These are phyloP conservation scores for Exophiala bonariae DNA, from an alignment of 2,329 filamentous ascomycete species.

Conservation along the genomic window DNA sequence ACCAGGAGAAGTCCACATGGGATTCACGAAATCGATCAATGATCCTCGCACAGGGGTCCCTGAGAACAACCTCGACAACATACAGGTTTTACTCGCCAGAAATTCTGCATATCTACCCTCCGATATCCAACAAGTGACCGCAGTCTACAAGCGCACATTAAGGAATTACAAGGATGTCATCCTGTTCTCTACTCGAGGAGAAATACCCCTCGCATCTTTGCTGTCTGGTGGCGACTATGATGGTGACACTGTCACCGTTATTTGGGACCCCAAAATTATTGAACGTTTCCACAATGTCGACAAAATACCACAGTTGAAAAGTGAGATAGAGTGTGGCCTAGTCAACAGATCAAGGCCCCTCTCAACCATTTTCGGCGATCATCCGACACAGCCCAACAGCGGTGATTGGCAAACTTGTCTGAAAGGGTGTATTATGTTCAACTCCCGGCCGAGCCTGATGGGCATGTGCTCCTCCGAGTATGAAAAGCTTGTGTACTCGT, in stretches of 20 bases:
- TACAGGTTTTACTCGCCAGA: conserved; percentile 57
- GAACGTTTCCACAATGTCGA: conserved; percentile 54
- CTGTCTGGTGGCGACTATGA: conserved; percentile 67
- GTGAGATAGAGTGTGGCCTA: conserved; percentile 49
- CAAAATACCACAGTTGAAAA: conserved; percentile 34
- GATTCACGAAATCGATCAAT: conserved; percentile 50
- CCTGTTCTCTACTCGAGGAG: conserved; percentile 56
- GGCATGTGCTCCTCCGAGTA: conserved; percentile 54
- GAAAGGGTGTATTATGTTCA: conserved; percentile 48
- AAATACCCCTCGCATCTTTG: conserved; percentile 56
- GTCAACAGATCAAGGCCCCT: conserved; percentile 37
- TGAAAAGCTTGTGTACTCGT: conserved; percentile 50
- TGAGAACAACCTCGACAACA: conserved; percentile 46
- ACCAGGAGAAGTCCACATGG: conserved; percentile 57
- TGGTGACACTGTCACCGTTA: conserved; percentile 61
- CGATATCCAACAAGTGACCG: conserved; percentile 58
- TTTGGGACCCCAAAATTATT: conserved; percentile 58
- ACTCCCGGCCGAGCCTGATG: conserved; percentile 47
- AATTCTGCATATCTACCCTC: conserved; percentile 58
- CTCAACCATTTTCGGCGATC: conserved; percentile 12
- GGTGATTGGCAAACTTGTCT: conserved; percentile 41
- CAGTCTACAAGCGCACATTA: conserved; percentile 52
- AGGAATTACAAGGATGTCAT: conserved; percentile 58
- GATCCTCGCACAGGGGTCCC: conserved; percentile 37
- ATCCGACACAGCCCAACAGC: not conserved